phyloP scores from a whole-genome alignment of 129 eudicot species.

The Artemisia tridentata region DNA sequence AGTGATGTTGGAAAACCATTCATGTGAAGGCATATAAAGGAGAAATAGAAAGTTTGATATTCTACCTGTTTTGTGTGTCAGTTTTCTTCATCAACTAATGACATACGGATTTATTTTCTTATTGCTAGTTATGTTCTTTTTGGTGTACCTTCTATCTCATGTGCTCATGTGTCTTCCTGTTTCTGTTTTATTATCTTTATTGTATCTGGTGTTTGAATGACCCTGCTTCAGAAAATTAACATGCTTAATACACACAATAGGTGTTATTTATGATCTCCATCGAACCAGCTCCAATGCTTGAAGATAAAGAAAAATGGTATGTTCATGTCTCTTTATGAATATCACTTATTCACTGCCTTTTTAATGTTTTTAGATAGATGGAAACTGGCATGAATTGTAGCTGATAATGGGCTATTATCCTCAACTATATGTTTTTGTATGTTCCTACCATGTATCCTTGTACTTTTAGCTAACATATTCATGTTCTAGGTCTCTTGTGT shows the following conservation, averaged over 20 bases:
- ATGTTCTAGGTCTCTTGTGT: constrained; percentile 86
- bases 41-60: constrained; percentile 1
- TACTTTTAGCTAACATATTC: constrained; percentile 22
- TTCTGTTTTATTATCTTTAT: constrained; percentile 1
- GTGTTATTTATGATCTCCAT: constrained; percentile 94
- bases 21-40: constrained; percentile 7
- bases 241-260: constrained; percentile 36
- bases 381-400: background rate
- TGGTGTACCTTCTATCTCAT: background rate
- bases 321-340: constrained; percentile 26
- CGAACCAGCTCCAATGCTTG: constrained; percentile 99
- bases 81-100: constrained; percentile 12
- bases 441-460: background rate
- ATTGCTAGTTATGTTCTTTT: constrained; percentile 1
- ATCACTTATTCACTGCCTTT: constrained; percentile 10
- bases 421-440: background rate
- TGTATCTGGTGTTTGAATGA: constrained; percentile 17
- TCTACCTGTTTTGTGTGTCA: constrained; percentile 1
- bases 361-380: constrained; percentile 9
- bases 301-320: constrained; percentile 98
- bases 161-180: constrained; percentile 13
- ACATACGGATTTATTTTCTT: constrained; percentile 15
- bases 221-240: constrained; percentile 26
- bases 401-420: background rate
- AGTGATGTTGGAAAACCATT: constrained; percentile 2